Base-by-base conservation (phyloP, 768 basidiomycete genomes). In the Sarcomyxa edulis region DNA sequence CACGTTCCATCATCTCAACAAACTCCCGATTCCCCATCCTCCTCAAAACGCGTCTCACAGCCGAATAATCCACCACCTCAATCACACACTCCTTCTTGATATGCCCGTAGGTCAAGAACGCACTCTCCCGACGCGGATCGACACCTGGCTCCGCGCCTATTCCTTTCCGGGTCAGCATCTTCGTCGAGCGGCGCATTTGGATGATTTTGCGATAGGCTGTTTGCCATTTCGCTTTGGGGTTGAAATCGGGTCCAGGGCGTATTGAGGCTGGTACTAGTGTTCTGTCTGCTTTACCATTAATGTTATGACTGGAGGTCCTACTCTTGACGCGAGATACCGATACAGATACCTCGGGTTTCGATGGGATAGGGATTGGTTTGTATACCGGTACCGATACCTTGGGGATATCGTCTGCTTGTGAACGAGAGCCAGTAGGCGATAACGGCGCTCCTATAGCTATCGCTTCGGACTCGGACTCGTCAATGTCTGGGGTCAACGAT, bases 101-200 rank as follows among this genome's bases (percentile, higher is more conserved):
- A 42, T 78, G 68, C 4, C 74, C 73, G 48, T 76, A 85, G 29
- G 64, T 60, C 6, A 73, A 50, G 45, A 71, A 69, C 3, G 81
- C 74, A 31, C 72, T 72, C 3, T 68, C 64, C 11, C 78, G 72
- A 20, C 80, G 73, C 15, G 81, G 79, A 58, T 85, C 79, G 21
- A 84, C 61, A 44, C 84, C 84, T 8, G 81, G 84, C 51, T 86
- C 84, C 10, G 78, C 83, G 14, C 84, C 84, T 22, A 76, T 56
- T 24, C 64, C 58, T 9, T 48, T 25, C 51, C 19, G 62, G 46
- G 47, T 59, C 43, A 58, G 54, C 40, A 51, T 61, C 9, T 54
- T 64, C 40, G 76, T 69, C 24, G 76, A 72, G 12, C 74, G 74
- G 43, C 68, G 69, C 64, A 85, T 68, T 7, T 74, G 64, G 37